A percentile compares a stretch with the other conserved stretches of the same genome.
These are phyloP conservation scores for Paulownia fortunei DNA, from an alignment of 257 asterid species.

Conservation along the genomic window DNA sequence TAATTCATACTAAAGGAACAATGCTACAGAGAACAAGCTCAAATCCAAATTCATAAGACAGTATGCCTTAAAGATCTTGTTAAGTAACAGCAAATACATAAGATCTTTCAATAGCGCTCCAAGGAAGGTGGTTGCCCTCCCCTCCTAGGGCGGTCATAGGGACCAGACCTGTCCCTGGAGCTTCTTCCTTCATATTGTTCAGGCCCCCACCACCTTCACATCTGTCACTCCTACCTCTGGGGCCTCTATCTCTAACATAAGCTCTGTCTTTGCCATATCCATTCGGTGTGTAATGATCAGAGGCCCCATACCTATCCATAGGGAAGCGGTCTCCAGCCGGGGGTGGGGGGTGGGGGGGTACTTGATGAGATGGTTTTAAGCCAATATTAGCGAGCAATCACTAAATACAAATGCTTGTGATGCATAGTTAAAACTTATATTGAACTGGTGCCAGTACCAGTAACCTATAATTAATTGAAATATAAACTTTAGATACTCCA, in stretches of 20 bases:
- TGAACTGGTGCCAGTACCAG: too few species aligned
- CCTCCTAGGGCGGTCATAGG: conserved; percentile 86
- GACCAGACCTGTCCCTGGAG: conserved; percentile 71
- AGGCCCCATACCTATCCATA: conserved; percentile 57
- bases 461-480: too few species aligned
- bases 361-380: conserved; percentile 41
- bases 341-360: too few species aligned
- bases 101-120: conserved; percentile 62
- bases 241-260: conserved; percentile 62
- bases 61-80: not conserved
- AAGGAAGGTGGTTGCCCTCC: conserved; percentile 74
- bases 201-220: conserved; percentile 62
- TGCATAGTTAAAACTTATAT: too few species aligned
- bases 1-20: not conserved
- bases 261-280: conserved; percentile 72
- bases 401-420: too few species aligned
- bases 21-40: conserved; percentile 5
- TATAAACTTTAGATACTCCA: too few species aligned
- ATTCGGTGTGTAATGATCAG: conserved; percentile 65
- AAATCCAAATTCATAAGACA: conserved; percentile 27
- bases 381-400: not conserved
- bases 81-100: not conserved
- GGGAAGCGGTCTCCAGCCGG: conserved; percentile 67
- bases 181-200: conserved; percentile 76
- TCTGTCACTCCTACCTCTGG: conserved; percentile 61